Percentiles rank a stretch among this genome's conserved stretches.
These are phyloP conservation scores for Trichophyton rubrum DNA, from an alignment of 2,329 filamentous ascomycete genomes.

Conservation along the genomic window DNA sequence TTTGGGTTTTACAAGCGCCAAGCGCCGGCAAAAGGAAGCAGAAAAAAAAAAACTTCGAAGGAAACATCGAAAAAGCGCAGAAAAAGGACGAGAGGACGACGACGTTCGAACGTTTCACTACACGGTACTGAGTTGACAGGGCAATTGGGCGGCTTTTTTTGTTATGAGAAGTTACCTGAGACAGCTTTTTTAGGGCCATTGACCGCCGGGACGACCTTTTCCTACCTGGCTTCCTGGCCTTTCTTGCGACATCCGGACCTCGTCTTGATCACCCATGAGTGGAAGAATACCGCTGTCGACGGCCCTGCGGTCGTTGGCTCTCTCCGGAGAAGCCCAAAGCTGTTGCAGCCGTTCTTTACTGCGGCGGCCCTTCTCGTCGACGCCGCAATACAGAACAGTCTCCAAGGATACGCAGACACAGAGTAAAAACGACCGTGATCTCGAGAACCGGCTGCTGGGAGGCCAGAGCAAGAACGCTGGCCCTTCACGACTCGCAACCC, in stretches of 20 bases:
- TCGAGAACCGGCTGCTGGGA: not conserved
- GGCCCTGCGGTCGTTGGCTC: not conserved
- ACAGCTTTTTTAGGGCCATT: not conserved
- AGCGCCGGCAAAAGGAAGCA: not conserved
- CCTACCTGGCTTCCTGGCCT: no score
- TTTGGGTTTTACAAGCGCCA: conserved; percentile 3
- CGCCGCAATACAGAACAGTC: not conserved
- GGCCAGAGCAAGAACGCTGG: not conserved
- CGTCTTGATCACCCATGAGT: not conserved
- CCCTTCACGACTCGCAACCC: not conserved
- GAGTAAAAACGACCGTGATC: not conserved
- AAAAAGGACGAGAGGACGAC: not conserved
- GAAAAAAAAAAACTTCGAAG: not conserved
- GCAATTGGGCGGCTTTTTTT: not conserved
- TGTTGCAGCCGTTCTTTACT: not conserved
- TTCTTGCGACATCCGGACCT: not conserved
- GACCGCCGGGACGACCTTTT: not conserved
- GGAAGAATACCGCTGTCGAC: not conserved
- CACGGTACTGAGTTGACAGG: not conserved
- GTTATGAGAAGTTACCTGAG: not conserved
- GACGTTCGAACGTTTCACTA: not conserved
- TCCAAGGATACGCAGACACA: not conserved
- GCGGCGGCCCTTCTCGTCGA: conserved; percentile 1
- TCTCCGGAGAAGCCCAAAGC: not conserved
- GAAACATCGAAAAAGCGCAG: not conserved